Conservation (phyloP, 768 basidiomycete species). For the Boletus subcaerulescens region DNA sequence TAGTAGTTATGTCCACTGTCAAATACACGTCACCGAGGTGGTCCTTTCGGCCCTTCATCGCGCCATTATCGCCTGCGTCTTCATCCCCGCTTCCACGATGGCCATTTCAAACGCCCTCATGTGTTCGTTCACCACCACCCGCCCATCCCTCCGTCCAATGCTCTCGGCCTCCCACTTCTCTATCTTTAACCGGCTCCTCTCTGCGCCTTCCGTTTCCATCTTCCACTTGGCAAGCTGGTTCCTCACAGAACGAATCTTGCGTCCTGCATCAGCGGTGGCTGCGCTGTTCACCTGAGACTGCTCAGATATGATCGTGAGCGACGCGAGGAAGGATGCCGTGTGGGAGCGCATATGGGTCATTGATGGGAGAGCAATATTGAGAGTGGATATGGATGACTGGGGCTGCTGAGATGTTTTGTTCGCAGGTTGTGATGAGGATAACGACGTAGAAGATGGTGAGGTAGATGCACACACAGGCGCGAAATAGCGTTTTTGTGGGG, state of each 20-base stretch:
- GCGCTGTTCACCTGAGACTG: conserved; percentile 88
- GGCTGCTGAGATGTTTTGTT: conserved; percentile 18
- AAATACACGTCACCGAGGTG: not conserved
- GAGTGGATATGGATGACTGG: conserved; percentile 30
- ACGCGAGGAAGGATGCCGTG: conserved; percentile 71
- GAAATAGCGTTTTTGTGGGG: conserved; percentile 61
- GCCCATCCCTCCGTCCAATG: conserved; percentile 48
- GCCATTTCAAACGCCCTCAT: conserved; percentile 71
- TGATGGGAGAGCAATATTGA: conserved; percentile 49
- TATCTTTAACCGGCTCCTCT: conserved; percentile 70
- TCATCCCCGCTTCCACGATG: conserved; percentile 66
- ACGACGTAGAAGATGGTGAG: conserved; percentile 55
- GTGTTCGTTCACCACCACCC: conserved; percentile 74
- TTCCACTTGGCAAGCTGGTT: conserved; percentile 81
- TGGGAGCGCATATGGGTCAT: conserved; percentile 68
- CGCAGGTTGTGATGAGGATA: conserved; percentile 24
- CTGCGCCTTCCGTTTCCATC: conserved; percentile 81
- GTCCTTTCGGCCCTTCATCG: conserved; percentile 38
- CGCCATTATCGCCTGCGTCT: conserved; percentile 82
- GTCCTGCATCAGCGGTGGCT: conserved; percentile 79
- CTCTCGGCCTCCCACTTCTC: conserved; percentile 77
- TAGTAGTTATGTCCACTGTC: conserved; percentile 3
- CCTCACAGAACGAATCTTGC: conserved; percentile 82
- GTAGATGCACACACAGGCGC: conserved; percentile 42
- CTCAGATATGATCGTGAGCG: conserved; percentile 76